Base-by-base conservation (phyloP, 2,329 filamentous ascomycete species). In the Akanthomyces dipterigenus region DNA sequence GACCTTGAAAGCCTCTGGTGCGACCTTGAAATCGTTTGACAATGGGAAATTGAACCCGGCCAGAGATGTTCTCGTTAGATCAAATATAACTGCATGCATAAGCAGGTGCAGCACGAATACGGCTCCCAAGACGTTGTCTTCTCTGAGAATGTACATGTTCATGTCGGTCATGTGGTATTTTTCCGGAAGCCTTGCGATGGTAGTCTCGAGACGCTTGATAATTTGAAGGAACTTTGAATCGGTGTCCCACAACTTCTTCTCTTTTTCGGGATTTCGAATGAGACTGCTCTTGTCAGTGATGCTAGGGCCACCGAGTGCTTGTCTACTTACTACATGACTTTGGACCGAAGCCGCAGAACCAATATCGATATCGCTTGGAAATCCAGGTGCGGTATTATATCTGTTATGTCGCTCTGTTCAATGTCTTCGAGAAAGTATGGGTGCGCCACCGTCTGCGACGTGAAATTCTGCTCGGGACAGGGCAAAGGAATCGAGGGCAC, bases 21-120 rank as follows among this genome's bases (percentile, higher is more conserved):
- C 65, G n/a, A 62, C 51, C 22, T 66, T 60, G 55, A 70, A 68
- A 4, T 64, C 64, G 9, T 63, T 42, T 6, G 67, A 65, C 12
- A 70, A 50, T 1, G 69, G 68, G 42, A 70, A 70, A 45, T 63
- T 65, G 63, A 66, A 69, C 1, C 68, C 68, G 5, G 68, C 66
- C 3, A 70, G 60, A 2, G 67, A 67, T 3, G 65, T 62, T 36
- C 68, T 49, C 1, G 66, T 69, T 26, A 69, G 50, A 36, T 70
- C 68, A 26, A 64, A 68, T 18, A 69, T 61, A 53, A 65, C 61
- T 11, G 67, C 63, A 49, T 70, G 66, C 34, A 69, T 67, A 5
- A 67, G 55, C 34, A 70, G 64, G 55, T 70, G 67, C 11, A 70
- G 61, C 16, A 65, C 61, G 38, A 68, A 69, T 16, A 69, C 64